These are phyloP conservation scores for Vicia sativa DNA, from an alignment of 306 rosid species.

Conservation along the genomic window DNA sequence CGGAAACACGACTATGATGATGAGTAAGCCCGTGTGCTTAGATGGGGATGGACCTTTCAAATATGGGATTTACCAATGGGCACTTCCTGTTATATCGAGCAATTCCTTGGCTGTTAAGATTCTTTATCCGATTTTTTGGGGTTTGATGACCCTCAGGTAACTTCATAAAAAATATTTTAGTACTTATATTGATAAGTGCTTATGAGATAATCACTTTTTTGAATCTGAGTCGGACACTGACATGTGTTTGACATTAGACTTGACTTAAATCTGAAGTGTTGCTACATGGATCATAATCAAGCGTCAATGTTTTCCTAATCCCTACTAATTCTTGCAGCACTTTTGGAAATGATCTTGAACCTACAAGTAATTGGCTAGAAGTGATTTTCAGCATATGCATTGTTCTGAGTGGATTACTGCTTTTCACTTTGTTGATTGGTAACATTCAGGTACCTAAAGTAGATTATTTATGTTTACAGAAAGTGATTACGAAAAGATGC, in stretches of 20 bases:
- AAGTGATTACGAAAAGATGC: too few species aligned
- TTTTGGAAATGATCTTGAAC: conserved; percentile 97
- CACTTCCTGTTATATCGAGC: conserved; percentile 97
- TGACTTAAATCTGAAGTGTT: background rate
- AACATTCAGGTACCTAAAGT: conserved; percentile 77
- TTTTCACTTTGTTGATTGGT: conserved; percentile 95
- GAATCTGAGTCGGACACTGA: background rate
- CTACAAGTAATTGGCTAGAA: conserved; percentile 95
- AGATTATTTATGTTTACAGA: background rate
- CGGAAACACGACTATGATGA: conserved; percentile 53
- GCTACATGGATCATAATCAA: background rate
- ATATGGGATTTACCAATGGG: conserved; percentile 94
- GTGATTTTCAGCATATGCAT: conserved; percentile 87
- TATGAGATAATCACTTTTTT: too few species aligned
- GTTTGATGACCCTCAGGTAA: conserved; percentile 96
- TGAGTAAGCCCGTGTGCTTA: conserved; percentile 65
- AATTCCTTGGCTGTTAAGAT: conserved; percentile 83
- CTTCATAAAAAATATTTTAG: background rate
- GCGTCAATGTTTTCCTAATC: background rate
- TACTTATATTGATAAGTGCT: too few species aligned
- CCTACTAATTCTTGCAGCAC: conserved; percentile 62
- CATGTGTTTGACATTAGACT: background rate
- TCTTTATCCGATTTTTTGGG: conserved; percentile 99
- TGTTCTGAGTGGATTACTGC: conserved; percentile 83
- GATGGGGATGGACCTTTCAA: conserved; percentile 76